Conservation (phyloP, 495 filamentous ascomycete species). For the Xylaria grammica region DNA sequence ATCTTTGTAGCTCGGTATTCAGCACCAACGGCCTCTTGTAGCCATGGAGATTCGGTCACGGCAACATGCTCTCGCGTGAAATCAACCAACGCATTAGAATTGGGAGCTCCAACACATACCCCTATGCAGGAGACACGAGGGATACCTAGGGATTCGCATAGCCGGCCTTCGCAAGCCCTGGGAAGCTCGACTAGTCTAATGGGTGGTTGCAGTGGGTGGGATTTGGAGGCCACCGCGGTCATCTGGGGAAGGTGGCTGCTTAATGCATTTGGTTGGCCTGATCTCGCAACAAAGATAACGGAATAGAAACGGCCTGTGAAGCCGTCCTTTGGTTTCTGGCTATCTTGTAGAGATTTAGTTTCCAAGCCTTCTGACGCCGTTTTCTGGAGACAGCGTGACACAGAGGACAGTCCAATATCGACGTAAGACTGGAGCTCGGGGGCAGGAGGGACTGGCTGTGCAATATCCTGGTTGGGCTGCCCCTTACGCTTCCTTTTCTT, state of each 20-base stretch:
- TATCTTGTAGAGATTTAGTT: slow-evolving; percentile 4
- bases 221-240: slow-evolving; percentile 55
- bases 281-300: slow-evolving; percentile 59
- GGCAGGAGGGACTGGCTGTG: slow-evolving; percentile 34
- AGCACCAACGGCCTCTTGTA: slow-evolving; percentile 29
- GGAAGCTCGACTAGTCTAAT: slow-evolving; percentile 62
- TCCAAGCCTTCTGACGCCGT: slow-evolving; percentile 32
- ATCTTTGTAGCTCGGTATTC: slow-evolving; percentile 33
- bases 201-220: slow-evolving; percentile 39
- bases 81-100: slow-evolving; percentile 53
- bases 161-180: slow-evolving; percentile 53
- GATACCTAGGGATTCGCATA: slow-evolving; percentile 58
- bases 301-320: slow-evolving; percentile 37
- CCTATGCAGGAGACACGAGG: slow-evolving; percentile 65
- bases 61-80: slow-evolving; percentile 55
- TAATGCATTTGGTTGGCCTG: slow-evolving; percentile 54
- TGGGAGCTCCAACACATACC: slow-evolving; percentile 53
- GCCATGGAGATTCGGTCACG: slow-evolving; percentile 34
- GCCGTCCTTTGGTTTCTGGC: slow-evolving; percentile 4
- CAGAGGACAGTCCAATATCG: slow-evolving; percentile 62
- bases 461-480: slow-evolving; percentile 14
- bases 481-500: slow-evolving; percentile 52
- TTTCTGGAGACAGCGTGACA: slow-evolving; percentile 59
- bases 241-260: slow-evolving; percentile 67
- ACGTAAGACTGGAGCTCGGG: slow-evolving; percentile 58